phyloP scores from a whole-genome alignment of 768 basidiomycete genomes.

The Cantharellus anzutake region DNA sequence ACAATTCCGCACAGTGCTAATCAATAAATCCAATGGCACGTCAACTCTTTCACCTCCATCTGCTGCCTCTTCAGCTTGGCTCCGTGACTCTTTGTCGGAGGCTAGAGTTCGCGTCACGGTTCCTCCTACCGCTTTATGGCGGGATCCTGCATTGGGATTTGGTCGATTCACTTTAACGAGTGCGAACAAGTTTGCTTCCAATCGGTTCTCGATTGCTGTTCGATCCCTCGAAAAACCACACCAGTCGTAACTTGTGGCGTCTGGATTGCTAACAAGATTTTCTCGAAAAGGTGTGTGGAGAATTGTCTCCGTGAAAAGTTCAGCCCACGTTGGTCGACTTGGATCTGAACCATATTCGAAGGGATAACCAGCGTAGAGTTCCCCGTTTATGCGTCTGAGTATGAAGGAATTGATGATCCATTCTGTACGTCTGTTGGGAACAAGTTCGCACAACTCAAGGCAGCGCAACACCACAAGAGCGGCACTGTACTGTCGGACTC shows the following conservation, averaged over 20 bases:
- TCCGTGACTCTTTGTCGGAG: no score
- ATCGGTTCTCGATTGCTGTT: no score
- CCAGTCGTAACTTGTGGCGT: no score
- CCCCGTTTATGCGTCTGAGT: not conserved
- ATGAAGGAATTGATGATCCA: constrained; percentile 3
- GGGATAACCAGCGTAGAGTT: not conserved
- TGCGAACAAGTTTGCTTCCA: no score
- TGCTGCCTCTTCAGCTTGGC: no score
- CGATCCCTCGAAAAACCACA: no score
- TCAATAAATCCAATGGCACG: not conserved
- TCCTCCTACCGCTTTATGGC: no score
- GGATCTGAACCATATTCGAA: not conserved
- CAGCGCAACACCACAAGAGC: constrained; percentile 9
- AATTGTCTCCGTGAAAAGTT: not conserved
- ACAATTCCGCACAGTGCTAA: not conserved
- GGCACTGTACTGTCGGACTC: constrained; percentile 9
- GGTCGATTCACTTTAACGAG: no score
- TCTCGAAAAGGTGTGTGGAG: not conserved
- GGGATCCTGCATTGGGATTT: no score
- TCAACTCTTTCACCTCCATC: no score
- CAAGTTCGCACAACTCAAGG: constrained; percentile 3
- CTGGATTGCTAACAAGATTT: no score
- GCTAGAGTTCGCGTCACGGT: no score
- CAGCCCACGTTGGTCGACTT: not conserved
- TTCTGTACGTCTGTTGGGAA: constrained; percentile 4